Evolutionary conservation across 768 basidiomycete genomes (phyloP).

Genomic region (Suillus subalutaceus): DNA sequence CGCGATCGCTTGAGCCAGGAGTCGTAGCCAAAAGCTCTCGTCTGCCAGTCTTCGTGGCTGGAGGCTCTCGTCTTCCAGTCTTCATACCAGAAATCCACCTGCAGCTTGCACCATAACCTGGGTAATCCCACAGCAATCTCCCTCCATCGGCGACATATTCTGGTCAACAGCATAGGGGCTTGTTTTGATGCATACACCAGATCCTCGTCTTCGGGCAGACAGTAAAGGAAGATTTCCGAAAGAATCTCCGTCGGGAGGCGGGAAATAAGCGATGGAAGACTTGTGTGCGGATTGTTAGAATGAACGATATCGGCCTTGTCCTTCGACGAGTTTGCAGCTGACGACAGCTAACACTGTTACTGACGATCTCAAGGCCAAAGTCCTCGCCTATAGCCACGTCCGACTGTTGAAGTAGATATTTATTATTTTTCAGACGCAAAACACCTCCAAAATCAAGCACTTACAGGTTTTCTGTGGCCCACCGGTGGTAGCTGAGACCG

Average conservation of each 20-base stretch:
- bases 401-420: not conserved
- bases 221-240: not conserved
- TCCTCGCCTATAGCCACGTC: not conserved
- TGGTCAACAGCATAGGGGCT: conserved; percentile 42
- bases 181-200: conserved; percentile 26
- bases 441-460: not conserved
- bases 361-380: not conserved
- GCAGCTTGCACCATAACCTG: conserved; percentile 50
- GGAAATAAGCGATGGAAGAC: not conserved
- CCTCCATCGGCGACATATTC: conserved; percentile 47
- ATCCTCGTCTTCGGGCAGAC: conserved; percentile 13
- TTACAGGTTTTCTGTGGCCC: not conserved
- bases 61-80: not conserved
- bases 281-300: not conserved
- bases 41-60: conserved; percentile 4
- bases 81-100: conserved; percentile 13
- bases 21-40: not conserved
- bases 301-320: not conserved
- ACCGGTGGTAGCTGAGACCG: not conserved
- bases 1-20: not conserved
- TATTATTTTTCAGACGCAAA: not conserved
- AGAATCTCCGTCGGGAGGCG: not conserved
- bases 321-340: no score
- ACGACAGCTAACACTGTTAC: no score
- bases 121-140: conserved; percentile 41